Base-by-base conservation (phyloP, 75 land plant species). In the Adiantum capillusveneris region DNA sequence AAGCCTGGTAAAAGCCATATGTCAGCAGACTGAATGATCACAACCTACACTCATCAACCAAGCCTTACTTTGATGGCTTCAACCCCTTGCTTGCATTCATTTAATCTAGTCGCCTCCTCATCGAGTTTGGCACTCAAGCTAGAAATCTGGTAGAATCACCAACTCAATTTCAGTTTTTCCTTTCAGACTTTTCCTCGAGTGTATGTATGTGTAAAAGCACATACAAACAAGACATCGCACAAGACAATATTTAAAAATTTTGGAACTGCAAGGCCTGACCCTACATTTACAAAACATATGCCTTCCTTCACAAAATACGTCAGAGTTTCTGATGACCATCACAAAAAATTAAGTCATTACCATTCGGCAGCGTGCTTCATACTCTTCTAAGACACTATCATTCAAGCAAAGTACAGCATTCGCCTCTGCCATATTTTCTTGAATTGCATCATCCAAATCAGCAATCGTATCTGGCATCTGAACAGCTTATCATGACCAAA, bases 381-480 rank as follows among this genome's bases (percentile, higher is more conserved):
- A 90, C 59, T 95, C 97, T 69, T 84, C 74, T 21, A 95, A 62
- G 45, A 95, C 72, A 60, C 81, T 86, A 9, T 74, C 74, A 57
- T 95, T 95, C 13, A 83, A 68, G 54, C 76, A 86, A 53, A 90
- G 70, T 34, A 90, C 84, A 67, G 99, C 83, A 64, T 84, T 86
- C 26, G 96, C 99, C 64, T 90, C 76, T 34, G 84, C 78, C 12
- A 75, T 63, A 58, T 48, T 67, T 58, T 86, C 96, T 54, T 83
- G 71, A 55, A 95, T 95, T 31, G 99, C 96, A 72, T 84, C 90
- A 63, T 95, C 84, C 59, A 95, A 48, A 25, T 87, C 97, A 54
- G 84, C 96, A 62, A 95, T 56, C 12, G 97, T 90, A 58, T 75
- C 74, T 45, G 99, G 96, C 99, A 95, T 95, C 99, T 94, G 61